phyloP scores from a whole-genome alignment of 1,284 basidiomycete genomes.

The Boletus sp. region DNA sequence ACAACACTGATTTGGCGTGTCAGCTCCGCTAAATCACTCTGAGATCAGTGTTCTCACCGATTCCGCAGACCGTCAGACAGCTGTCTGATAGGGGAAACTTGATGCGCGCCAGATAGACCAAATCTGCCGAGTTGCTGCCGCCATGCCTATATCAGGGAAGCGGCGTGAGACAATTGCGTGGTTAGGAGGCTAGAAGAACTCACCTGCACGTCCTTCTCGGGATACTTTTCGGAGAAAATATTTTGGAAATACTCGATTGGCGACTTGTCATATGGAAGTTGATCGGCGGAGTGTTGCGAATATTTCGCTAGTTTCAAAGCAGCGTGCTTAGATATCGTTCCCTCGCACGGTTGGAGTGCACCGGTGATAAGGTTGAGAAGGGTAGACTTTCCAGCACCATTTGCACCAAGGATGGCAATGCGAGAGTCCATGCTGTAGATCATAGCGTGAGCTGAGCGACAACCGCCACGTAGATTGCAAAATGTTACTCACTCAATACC shows the following conservation, averaged over 20 bases:
- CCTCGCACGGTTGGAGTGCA: constrained; percentile 75
- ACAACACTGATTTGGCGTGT: constrained; percentile 60
- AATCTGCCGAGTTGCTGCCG: constrained; percentile 92
- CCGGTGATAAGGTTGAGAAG: constrained; percentile 94
- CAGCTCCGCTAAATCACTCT: constrained; percentile 6
- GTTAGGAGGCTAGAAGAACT: constrained; percentile 13
- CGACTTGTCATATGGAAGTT: constrained; percentile 89
- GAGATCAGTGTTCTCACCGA: constrained; percentile 47
- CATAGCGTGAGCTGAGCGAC: constrained; percentile 5
- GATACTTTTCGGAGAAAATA: constrained; percentile 80
- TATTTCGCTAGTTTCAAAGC: constrained; percentile 94
- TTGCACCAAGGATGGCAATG: constrained; percentile 96
- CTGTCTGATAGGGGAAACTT: constrained; percentile 89
- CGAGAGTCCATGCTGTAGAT: constrained; percentile 84
- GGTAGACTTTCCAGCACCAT: constrained; percentile 98
- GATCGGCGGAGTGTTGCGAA: constrained; percentile 98
- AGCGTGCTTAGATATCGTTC: constrained; percentile 85
- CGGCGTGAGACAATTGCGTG: constrained; percentile 8
- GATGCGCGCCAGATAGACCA: constrained; percentile 91
- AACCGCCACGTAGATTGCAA: constrained; percentile 5
- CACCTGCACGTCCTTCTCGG: constrained; percentile 85
- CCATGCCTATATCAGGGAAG: constrained; percentile 66
- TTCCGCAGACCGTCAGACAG: constrained; percentile 96
- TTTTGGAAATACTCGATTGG: constrained; percentile 94
- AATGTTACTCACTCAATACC: constrained; percentile 83